A percentile compares a stretch with the other conserved stretches of the same genome.
Evolutionary conservation across 805 yeast species (phyloP).

Genomic region (Saturnispora zaruensis): DNA sequence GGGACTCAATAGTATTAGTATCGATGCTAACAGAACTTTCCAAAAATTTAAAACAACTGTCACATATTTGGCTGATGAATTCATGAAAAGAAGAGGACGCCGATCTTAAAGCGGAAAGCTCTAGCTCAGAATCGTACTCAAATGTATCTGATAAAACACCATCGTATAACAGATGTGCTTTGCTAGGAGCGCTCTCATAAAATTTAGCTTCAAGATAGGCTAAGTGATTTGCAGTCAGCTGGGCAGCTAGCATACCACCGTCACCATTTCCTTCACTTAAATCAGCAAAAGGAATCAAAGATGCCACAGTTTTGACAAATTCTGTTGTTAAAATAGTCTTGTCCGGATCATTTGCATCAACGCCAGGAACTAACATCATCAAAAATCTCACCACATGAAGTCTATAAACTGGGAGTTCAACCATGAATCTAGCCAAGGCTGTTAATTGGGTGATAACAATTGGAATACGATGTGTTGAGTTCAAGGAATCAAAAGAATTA

Average conservation of each 20-base stretch:
- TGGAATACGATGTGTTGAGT: constrained; percentile 70
- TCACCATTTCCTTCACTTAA: constrained; percentile 39
- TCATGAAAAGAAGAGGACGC: constrained; percentile 65
- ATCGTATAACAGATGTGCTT: constrained; percentile 15
- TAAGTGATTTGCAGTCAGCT: constrained; percentile 60
- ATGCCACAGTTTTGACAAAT: constrained; percentile 59
- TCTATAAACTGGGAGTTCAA: constrained; percentile 51
- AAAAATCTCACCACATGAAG: constrained; percentile 73
- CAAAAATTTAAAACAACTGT: constrained; percentile 51
- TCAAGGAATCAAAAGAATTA: constrained; percentile 54
- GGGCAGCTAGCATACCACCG: constrained; percentile 33
- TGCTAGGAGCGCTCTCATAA: constrained; percentile 26
- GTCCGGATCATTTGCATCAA: constrained; percentile 79
- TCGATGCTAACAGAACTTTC: constrained; percentile 62
- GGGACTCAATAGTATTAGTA: constrained; percentile 44
- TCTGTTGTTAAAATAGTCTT: constrained; percentile 63
- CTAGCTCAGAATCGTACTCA: constrained; percentile 35
- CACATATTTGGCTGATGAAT: constrained; percentile 47
- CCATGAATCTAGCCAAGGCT: constrained; percentile 59
- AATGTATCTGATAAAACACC: constrained; percentile 24
- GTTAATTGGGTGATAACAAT: constrained; percentile 64
- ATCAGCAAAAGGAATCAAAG: constrained; percentile 65
- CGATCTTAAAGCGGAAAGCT: constrained; percentile 54
- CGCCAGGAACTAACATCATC: constrained; percentile 63
- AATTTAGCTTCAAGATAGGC: constrained; percentile 40